These are phyloP conservation scores for Manihot esculenta DNA, from an alignment of 441 rosid species.

Conservation along the genomic window DNA sequence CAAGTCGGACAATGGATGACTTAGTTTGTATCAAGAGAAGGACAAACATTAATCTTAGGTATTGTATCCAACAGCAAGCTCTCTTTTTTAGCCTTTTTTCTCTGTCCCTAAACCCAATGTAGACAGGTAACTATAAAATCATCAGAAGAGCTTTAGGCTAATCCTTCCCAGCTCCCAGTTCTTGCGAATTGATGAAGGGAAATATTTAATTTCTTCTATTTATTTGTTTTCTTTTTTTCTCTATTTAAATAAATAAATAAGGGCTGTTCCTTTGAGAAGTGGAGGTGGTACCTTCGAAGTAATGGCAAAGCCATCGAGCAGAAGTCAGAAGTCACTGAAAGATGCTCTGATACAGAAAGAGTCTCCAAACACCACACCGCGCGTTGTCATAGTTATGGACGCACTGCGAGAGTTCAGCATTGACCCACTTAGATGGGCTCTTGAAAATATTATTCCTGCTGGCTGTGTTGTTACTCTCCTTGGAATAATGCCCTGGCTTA, in stretches of 20 bases:
- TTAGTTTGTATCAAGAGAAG: background rate
- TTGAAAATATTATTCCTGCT: conserved; percentile 33
- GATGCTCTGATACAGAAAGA: conserved; percentile 14
- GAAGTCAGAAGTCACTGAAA: conserved; percentile 10
- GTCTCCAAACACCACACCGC: conserved; percentile 26
- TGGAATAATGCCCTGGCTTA: conserved; percentile 58
- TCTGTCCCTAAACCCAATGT: background rate
- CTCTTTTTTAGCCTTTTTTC: background rate
- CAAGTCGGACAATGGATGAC: no score
- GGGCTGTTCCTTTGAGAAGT: conserved; percentile 16
- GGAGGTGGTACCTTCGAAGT: conserved; percentile 6
- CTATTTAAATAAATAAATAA: background rate
- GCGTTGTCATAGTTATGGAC: conserved; percentile 50
- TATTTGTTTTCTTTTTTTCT: background rate
- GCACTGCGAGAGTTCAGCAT: conserved; percentile 42
- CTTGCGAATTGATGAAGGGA: no score
- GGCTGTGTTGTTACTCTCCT: conserved; percentile 44
- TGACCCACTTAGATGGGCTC: conserved; percentile 47
- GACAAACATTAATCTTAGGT: conserved; percentile 3
- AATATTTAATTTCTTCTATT: background rate
- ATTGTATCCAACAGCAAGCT: background rate
- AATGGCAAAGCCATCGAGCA: conserved; percentile 4
- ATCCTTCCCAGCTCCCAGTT: background rate
- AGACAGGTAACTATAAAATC: background rate
- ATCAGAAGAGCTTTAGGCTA: background rate